phyloP scores from a whole-genome alignment of 345 rosid species.

The Lagerstroemia speciosa region DNA sequence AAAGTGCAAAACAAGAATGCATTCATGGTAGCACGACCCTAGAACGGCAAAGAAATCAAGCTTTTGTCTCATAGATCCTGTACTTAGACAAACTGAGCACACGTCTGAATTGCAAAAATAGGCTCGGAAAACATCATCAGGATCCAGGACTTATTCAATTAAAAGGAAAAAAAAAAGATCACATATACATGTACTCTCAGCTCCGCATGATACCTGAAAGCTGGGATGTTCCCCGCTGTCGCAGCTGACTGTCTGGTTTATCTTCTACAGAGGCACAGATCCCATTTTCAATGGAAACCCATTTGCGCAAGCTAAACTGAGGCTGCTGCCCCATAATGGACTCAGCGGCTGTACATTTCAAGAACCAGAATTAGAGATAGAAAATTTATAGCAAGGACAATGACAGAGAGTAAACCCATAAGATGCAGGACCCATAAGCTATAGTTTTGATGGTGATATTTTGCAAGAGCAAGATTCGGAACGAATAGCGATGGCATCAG shows the following conservation, averaged over 20 bases:
- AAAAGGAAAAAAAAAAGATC: not conserved
- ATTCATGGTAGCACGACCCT: not conserved
- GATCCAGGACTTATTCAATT: not conserved
- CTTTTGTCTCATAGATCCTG: not conserved
- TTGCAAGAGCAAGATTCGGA: not conserved
- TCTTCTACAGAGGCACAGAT: slow-evolving; percentile 20
- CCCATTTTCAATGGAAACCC: slow-evolving; percentile 42
- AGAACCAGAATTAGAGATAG: not conserved
- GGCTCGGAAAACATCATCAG: not conserved
- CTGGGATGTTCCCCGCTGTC: slow-evolving; percentile 29
- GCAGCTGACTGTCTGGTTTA: slow-evolving; percentile 31
- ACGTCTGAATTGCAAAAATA: not conserved
- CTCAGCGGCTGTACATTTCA: slow-evolving; percentile 23
- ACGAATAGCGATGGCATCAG: not conserved
- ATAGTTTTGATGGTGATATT: not conserved
- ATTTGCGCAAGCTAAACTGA: slow-evolving; percentile 51
- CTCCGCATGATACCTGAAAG: slow-evolving; percentile 40
- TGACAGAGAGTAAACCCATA: not conserved
- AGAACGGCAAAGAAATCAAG: not conserved
- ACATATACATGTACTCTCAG: not conserved
- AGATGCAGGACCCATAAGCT: not conserved
- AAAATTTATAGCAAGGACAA: not conserved
- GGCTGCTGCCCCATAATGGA: slow-evolving; percentile 38
- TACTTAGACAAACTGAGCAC: not conserved
- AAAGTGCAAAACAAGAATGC: not conserved